Evolutionary conservation across 441 rosid species (phyloP), one percentile per base, ranked within the genome.

Genomic region (Populus hybrid): DNA sequence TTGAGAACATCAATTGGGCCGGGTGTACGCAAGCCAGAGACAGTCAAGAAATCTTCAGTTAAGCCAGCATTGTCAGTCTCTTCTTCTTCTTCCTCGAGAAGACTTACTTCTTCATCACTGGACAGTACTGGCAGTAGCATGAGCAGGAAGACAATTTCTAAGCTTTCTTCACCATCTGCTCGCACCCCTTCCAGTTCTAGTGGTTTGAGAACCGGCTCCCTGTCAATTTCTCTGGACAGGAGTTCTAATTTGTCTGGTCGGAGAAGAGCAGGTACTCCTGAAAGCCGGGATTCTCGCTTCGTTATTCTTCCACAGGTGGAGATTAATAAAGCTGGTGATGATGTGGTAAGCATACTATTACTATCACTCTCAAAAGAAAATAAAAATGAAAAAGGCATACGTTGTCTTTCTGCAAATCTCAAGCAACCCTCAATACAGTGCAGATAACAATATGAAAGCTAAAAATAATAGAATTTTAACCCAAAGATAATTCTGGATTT

Each of bases 271-370:
- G 86, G 87, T 11, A 91, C 91, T 46, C 92, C 94, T 66, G 96
- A 93, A 68, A 91, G 93, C 82, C 87, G 86, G 34, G 93, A 92
- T 85, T 92, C 96, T 10, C 86, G 90, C 70, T 91, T 96, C 73
- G 88, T 96, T 78, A 90, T 90, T 85, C 98, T 96, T 82, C 99
- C 99, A 20, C 97, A 92, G 74, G 97, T 96, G 87, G 99, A 96
- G 85, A 84, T 86, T 70, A 96, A 93, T 70, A 96, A 93, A 87
- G 98, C 95, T 72, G 86, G 98, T 66, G 95, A 96, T 86, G 96
- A 96, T 86, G 86, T 93, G 99, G 99, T 96, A 83, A 89, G 90
- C 69, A 78, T 73, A 59, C 67, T 50, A 64, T 73, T 63, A 59
- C 69, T 3, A 12, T 61, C 66, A 24, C 23, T 12, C 57, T 46